phyloP scores from a whole-genome alignment of 306 rosid species.

The Dryas octopetala region DNA sequence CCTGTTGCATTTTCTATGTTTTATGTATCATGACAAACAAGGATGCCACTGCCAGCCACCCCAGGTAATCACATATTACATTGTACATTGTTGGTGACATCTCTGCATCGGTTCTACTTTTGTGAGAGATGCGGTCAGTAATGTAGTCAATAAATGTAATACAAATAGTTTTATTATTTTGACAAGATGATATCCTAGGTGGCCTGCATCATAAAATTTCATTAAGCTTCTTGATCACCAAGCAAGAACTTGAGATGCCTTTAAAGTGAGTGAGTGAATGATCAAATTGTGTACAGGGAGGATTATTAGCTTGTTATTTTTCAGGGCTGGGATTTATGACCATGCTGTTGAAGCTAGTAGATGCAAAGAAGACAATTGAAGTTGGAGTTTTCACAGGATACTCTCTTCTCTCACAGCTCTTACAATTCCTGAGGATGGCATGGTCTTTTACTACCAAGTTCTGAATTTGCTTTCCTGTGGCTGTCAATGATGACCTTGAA shows the following conservation, averaged over 20 bases:
- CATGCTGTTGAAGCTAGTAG: conserved; percentile 44
- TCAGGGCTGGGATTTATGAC: conserved; percentile 41
- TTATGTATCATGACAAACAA: no score
- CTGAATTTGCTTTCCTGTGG: neutral
- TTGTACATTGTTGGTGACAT: no score
- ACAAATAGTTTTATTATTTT: no score
- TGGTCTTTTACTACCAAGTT: conserved; percentile 13
- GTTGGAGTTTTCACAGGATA: conserved; percentile 64
- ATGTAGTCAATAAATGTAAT: no score
- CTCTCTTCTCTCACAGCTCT: conserved; percentile 75
- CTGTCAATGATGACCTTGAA: no score
- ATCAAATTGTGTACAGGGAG: neutral
- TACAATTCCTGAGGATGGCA: conserved; percentile 52
- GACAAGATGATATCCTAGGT: neutral
- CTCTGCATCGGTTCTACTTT: no score
- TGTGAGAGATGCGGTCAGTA: no score
- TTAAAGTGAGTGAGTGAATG: neutral
- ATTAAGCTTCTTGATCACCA: neutral
- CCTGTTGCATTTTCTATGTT: no score
- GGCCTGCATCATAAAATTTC: neutral
- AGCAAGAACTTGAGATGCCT: neutral
- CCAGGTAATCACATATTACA: neutral
- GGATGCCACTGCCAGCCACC: conserved; percentile 23
- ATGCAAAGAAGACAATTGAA: conserved; percentile 59
- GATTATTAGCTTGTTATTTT: neutral